Percentiles rank a stretch among this genome's conserved stretches.
These are phyloP conservation scores for Zoysia japonica DNA, from an alignment of 176 grass and related monocot genomes.

Conservation along the genomic window DNA sequence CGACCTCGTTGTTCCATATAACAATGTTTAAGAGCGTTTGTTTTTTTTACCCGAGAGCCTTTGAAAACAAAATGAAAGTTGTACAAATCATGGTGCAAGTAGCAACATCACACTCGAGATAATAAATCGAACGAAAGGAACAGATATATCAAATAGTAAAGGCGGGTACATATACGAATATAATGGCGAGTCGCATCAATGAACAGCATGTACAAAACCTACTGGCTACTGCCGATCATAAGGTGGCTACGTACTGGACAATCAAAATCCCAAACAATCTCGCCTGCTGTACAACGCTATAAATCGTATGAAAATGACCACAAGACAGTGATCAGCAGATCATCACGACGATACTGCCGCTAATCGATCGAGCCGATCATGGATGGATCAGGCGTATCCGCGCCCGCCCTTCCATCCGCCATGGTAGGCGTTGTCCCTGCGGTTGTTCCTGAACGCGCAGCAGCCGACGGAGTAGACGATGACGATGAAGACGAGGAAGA, in stretches of 20 bases:
- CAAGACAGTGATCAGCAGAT: background rate
- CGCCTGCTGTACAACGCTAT: conserved; percentile 51
- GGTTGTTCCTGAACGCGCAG: conserved; percentile 85
- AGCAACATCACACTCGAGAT: background rate
- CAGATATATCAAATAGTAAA: conserved; percentile 15
- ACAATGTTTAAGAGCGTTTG: background rate
- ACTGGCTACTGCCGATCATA: conserved; percentile 6
- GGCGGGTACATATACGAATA: background rate
- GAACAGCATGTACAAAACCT: conserved; percentile 39
- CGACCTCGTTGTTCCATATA: background rate
- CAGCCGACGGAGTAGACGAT: conserved; percentile 88
- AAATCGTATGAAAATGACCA: background rate
- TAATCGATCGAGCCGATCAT: background rate
- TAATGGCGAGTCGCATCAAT: background rate
- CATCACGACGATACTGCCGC: background rate
- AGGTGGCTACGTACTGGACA: background rate
- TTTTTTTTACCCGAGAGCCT: background rate
- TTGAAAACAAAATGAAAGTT: background rate
- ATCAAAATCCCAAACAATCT: conserved; percentile 10
- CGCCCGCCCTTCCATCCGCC: conserved; percentile 46
- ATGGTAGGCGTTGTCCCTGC: conserved; percentile 48
- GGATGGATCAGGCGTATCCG: conserved; percentile 43
- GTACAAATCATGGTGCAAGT: background rate
- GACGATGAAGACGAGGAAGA: conserved; percentile 77
- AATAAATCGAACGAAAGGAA: background rate